A percentile compares a stretch with the other conserved stretches of the same genome.
These are phyloP conservation scores for Neofusicoccum cordaticola DNA, from an alignment of 2,329 filamentous ascomycete species.

Conservation along the genomic window DNA sequence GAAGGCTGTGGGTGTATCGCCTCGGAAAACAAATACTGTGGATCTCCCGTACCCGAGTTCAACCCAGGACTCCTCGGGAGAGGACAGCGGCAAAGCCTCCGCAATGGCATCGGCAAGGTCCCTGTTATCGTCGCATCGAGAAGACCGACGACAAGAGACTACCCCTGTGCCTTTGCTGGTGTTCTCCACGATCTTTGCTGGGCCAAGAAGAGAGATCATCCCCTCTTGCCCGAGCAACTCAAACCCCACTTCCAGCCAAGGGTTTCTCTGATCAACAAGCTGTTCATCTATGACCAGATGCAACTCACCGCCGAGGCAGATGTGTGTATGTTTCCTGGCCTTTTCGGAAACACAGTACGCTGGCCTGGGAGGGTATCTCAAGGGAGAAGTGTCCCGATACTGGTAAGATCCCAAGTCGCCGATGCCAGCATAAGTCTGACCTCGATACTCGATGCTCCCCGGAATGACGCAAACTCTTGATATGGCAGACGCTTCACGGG, in stretches of 20 bases:
- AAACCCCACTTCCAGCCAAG: neutral
- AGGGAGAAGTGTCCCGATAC: neutral
- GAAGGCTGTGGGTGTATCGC: neutral
- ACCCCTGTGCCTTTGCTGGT: neutral
- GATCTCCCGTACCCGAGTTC: neutral
- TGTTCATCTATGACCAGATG: neutral
- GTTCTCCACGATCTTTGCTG: neutral
- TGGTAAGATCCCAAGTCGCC: neutral
- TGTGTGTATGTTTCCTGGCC: neutral
- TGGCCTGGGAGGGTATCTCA: neutral
- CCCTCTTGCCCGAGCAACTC: neutral
- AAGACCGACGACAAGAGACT: neutral
- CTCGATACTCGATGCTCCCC: neutral
- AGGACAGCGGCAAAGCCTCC: neutral
- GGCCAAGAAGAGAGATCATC: neutral
- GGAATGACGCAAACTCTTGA: neutral
- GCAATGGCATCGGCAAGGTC: neutral
- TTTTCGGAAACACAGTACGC: neutral
- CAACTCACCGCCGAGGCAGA: neutral
- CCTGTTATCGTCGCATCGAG: neutral
- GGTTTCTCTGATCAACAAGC: neutral
- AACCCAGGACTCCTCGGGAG: neutral
- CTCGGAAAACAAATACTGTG: neutral
- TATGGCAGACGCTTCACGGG: neutral
- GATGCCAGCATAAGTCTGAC: neutral